These are phyloP conservation scores for Lactuca sativa DNA, from an alignment of 129 eudicot species.

Conservation along the genomic window DNA sequence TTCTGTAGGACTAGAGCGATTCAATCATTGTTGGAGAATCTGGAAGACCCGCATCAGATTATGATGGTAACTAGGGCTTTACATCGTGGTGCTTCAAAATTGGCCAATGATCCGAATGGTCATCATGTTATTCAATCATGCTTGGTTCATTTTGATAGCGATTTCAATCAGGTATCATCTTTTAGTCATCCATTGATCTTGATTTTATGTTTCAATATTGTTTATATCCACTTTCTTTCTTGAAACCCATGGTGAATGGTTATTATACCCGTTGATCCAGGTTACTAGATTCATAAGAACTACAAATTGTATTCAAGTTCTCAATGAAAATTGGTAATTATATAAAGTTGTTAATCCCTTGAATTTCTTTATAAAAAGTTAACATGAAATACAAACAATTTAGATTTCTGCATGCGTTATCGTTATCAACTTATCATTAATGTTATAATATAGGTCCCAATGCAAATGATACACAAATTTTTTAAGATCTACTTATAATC, in stretches of 20 bases:
- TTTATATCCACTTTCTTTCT: no score
- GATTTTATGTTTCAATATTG: not conserved
- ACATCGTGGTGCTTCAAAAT: slow-evolving; percentile 40
- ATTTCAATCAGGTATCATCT: slow-evolving; percentile 49
- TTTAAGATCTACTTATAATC: slow-evolving; percentile 3
- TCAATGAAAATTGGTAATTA: no score
- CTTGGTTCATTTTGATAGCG: slow-evolving; percentile 41
- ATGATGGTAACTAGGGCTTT: slow-evolving; percentile 46
- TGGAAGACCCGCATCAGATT: slow-evolving; percentile 37
- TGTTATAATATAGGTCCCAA: no score
- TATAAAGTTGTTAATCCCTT: no score
- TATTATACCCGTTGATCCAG: no score
- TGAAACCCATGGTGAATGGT: no score
- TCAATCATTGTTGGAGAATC: slow-evolving; percentile 54
- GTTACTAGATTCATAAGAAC: no score
- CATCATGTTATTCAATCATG: slow-evolving; percentile 67
- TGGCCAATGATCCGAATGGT: slow-evolving; percentile 61
- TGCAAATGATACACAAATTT: no score
- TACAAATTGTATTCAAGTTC: no score
- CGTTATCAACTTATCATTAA: no score
- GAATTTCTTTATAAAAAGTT: not conserved
- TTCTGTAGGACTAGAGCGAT: slow-evolving; percentile 47
- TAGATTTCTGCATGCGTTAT: no score
- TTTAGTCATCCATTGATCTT: not conserved
- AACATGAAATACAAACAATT: no score